These are phyloP conservation scores for Calvatia gigantea DNA, from an alignment of 768 basidiomycete species.

Conservation along the genomic window DNA sequence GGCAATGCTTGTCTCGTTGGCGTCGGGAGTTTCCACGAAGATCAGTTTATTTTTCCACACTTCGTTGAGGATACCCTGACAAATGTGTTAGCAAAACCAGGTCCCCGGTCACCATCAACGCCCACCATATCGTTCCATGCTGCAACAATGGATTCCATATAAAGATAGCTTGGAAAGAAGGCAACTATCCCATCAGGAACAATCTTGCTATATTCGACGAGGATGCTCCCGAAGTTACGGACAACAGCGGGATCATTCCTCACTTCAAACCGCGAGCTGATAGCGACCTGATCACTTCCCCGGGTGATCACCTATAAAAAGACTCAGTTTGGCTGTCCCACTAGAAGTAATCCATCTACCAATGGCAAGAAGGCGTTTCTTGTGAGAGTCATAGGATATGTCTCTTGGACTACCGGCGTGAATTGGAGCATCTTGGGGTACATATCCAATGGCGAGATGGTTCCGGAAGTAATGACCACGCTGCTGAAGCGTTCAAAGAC, in stretches of 20 bases:
- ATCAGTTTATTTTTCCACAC: slow-evolving; percentile 99
- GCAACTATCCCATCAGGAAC: slow-evolving; percentile 98
- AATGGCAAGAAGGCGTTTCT: slow-evolving; percentile 95
- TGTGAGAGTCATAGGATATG: slow-evolving; percentile 96
- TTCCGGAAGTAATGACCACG: slow-evolving; percentile 98
- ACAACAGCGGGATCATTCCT: slow-evolving; percentile 99
- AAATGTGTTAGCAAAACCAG: background rate
- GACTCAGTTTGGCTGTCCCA: slow-evolving; percentile 5
- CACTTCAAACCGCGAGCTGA: slow-evolving; percentile 98
- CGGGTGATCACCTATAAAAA: slow-evolving; percentile 84
- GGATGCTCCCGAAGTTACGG: slow-evolving; percentile 96
- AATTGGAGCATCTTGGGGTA: slow-evolving; percentile 99
- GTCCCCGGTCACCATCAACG: slow-evolving; percentile 9
- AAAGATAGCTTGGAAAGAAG: slow-evolving; percentile 98
- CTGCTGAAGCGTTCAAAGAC: slow-evolving; percentile 98
- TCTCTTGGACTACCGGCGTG: slow-evolving; percentile 94
- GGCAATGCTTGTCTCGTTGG: slow-evolving; percentile 97
- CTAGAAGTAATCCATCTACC: slow-evolving; percentile 40
- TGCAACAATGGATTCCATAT: slow-evolving; percentile 99
- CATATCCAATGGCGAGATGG: slow-evolving; percentile 98
- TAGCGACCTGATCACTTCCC: slow-evolving; percentile 97
- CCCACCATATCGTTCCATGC: slow-evolving; percentile 99
- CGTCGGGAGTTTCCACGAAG: slow-evolving; percentile 98
- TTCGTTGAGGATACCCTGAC: slow-evolving; percentile 94
- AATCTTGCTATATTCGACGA: slow-evolving; percentile 96